Evolutionary conservation across 495 filamentous ascomycete genomes (phyloP).

Genomic region (Penicillium parvum): DNA sequence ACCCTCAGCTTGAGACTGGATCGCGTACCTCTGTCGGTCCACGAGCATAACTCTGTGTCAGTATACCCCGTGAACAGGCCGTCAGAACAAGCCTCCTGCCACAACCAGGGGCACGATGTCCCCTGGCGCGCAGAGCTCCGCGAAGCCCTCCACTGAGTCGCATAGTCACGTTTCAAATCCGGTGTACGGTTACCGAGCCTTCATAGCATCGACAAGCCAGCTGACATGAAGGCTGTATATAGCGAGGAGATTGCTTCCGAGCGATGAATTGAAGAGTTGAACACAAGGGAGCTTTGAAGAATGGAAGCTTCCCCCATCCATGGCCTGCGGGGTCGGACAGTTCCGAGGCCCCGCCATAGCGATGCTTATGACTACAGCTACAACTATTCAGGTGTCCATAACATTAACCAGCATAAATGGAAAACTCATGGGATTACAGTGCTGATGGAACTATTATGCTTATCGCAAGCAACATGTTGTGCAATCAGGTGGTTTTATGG

Average conservation of each 20-base stretch:
- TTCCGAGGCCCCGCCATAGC: constrained; percentile 4
- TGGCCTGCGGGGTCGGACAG: constrained; percentile 11
- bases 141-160: constrained; percentile 7
- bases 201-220: constrained; percentile 5
- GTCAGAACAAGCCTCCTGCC: background rate
- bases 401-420: background rate
- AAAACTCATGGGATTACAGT: no score
- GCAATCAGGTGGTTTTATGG: no score
- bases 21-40: constrained; percentile 41
- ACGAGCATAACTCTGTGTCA: constrained; percentile 46
- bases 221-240: background rate
- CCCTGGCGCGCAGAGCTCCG: constrained; percentile 2
- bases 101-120: background rate
- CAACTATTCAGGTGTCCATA: no score
- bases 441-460: no score
- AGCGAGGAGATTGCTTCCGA: background rate
- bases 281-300: background rate
- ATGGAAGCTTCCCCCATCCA: constrained; percentile 16
- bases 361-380: background rate
- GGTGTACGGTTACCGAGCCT: constrained; percentile 1
- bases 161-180: constrained; percentile 13
- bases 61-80: constrained; percentile 23
- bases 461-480: no score
- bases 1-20: background rate
- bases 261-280: background rate